A percentile compares a stretch with the other conserved stretches of the same genome.
phyloP scores from a whole-genome alignment of 495 filamentous ascomycete species.

The Clavariopsis aquatica region DNA sequence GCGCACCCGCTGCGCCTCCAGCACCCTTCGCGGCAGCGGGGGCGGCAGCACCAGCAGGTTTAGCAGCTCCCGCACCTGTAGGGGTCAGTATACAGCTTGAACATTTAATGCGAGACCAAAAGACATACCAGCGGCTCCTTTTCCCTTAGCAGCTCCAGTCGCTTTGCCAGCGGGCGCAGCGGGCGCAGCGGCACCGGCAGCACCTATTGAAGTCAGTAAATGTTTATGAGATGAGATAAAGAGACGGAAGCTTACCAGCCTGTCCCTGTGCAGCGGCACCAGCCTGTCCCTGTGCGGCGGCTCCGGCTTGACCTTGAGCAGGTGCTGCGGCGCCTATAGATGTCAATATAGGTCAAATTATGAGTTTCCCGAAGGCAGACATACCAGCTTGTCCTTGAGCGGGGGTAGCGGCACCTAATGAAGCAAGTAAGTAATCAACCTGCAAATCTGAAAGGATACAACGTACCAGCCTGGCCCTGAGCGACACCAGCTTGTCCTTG shows the following conservation, averaged over 20 bases:
- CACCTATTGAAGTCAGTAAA: too few relatives aligned
- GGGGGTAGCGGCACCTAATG: not conserved
- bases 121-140: not conserved
- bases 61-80: not conserved
- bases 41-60: not conserved
- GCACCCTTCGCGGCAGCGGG: not conserved
- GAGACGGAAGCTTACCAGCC: not conserved
- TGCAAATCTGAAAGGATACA: too few relatives aligned
- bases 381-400: slow-evolving; percentile 1
- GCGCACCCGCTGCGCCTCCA: not conserved
- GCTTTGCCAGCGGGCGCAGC: not conserved
- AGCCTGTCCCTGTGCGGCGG: slow-evolving; percentile 7
- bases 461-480: slow-evolving; percentile 17
- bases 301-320: not conserved
- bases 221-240: too few relatives aligned
- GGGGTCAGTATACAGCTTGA: not conserved
- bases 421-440: too few relatives aligned
- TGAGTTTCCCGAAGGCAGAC: too few relatives aligned
- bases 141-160: not conserved
- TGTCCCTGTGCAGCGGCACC: not conserved
- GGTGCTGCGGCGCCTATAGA: not conserved
- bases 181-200: not conserved
- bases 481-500: not conserved
- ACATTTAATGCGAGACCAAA: not conserved
- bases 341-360: too few relatives aligned